A percentile compares a stretch with the other conserved stretches of the same genome.
These are phyloP conservation scores for Tolypocladium amazonense DNA, from an alignment of 2,329 filamentous ascomycete species.

Conservation along the genomic window DNA sequence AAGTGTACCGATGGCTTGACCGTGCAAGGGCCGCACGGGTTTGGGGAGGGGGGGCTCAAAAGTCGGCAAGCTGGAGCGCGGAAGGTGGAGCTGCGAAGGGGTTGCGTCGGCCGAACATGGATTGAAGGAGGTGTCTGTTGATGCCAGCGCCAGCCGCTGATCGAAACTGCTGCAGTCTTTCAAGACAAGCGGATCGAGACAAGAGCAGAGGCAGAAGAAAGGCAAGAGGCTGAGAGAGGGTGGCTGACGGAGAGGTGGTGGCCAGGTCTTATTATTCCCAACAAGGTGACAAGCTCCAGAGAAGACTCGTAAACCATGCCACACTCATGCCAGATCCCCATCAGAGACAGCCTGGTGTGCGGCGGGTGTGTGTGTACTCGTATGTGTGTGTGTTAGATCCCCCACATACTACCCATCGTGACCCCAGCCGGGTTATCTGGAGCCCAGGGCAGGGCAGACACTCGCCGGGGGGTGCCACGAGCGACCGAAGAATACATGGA, in stretches of 20 bases:
- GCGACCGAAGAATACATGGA: conserved; percentile 1
- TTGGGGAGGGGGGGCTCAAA: conserved; percentile 5
- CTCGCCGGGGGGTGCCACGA: conserved; percentile 4
- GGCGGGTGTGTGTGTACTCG: not conserved
- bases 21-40: conserved; percentile 8
- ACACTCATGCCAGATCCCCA: conserved; percentile 1
- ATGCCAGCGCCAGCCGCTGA: conserved; percentile 17
- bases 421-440: not conserved
- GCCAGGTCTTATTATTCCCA: conserved; percentile 17
- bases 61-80: conserved; percentile 8
- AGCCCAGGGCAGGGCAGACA: conserved; percentile 1
- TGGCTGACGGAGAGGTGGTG: conserved; percentile 17
- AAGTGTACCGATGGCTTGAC: not conserved
- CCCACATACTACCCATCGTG: not conserved
- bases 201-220: conserved; percentile 11
- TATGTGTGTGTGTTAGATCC: conserved; percentile 1
- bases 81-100: conserved; percentile 15
- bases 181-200: conserved; percentile 12
- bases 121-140: conserved; percentile 11
- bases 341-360: not conserved
- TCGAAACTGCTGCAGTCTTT: conserved; percentile 15
- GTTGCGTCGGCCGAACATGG: conserved; percentile 14
- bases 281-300: not conserved
- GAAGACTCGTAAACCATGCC: not conserved
- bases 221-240: conserved; percentile 10